Conservation (phyloP, 495 filamentous ascomycete genomes). For the Daldinia vernicosa region DNA sequence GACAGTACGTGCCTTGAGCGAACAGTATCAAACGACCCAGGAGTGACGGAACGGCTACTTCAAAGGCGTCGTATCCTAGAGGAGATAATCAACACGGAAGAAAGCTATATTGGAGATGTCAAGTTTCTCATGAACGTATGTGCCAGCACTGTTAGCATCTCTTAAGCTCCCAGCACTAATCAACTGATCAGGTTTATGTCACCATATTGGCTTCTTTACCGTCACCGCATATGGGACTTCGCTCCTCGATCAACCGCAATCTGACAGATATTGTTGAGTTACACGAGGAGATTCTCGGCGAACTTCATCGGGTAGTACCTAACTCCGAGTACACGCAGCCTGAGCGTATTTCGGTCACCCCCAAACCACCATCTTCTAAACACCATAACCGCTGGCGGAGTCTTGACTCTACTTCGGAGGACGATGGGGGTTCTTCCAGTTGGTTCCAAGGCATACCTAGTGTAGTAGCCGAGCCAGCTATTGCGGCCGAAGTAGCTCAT, state of each 20-base stretch:
- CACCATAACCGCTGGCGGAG: constrained; percentile 67
- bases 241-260: constrained; percentile 70
- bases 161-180: constrained; percentile 11
- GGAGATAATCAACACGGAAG: constrained; percentile 85
- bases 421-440: constrained; percentile 48
- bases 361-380: constrained; percentile 38
- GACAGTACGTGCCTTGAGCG: constrained; percentile 69
- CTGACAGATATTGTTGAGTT: constrained; percentile 74
- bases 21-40: constrained; percentile 69
- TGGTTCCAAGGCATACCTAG: constrained; percentile 59
- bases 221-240: constrained; percentile 62
- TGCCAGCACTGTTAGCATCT: constrained; percentile 27
- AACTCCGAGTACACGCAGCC: constrained; percentile 67
- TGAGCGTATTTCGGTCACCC: constrained; percentile 41
- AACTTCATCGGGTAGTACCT: constrained; percentile 69
- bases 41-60: constrained; percentile 72
- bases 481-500: constrained; percentile 77
- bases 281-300: constrained; percentile 73
- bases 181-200: constrained; percentile 70
- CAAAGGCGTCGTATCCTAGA: constrained; percentile 81
- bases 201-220: constrained; percentile 70
- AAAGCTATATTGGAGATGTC: constrained; percentile 86
- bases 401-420: constrained; percentile 66
- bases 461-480: constrained; percentile 72
- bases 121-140: constrained; percentile 83